Percentiles rank a stretch among this genome's conserved stretches.
Evolutionary conservation across 108 stramenopile species (phyloP).

Genomic region (Poteriospumella lacustris): DNA sequence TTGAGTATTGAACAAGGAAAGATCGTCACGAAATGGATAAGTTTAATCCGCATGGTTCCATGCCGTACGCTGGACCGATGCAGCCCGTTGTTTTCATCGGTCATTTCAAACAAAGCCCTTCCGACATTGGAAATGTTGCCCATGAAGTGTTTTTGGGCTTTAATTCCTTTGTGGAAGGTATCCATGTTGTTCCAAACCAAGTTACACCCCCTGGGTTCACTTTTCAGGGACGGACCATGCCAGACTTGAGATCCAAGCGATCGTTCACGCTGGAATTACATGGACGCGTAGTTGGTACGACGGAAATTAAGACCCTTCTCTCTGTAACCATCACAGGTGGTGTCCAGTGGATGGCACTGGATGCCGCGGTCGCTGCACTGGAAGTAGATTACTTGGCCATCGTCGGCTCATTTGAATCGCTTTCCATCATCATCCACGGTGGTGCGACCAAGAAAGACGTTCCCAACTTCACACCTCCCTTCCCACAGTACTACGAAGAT

Average conservation of each 20-base stretch:
- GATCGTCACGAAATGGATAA: too few species aligned
- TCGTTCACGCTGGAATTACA: background rate
- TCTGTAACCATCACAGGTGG: background rate
- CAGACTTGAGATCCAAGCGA: background rate
- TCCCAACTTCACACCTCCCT: background rate
- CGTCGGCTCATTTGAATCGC: background rate
- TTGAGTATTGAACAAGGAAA: too few species aligned
- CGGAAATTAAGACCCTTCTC: background rate
- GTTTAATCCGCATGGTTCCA: too few species aligned
- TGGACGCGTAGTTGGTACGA: background rate
- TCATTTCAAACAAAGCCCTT: too few species aligned
- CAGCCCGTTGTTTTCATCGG: too few species aligned
- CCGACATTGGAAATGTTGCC: too few species aligned
- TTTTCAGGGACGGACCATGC: background rate
- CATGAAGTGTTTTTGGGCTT: too few species aligned
- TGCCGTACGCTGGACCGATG: too few species aligned
- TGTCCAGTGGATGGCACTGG: background rate
- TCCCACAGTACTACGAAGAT: background rate
- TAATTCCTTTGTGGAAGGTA: too few species aligned
- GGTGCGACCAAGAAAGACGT: background rate
- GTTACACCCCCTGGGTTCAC: background rate
- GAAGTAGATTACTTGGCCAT: background rate
- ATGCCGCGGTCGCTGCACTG: background rate
- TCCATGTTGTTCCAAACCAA: constrained; percentile 14
- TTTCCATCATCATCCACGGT: constrained; percentile 3